phyloP scores from a whole-genome alignment of 495 filamentous ascomycete species.

The Trichodelitschia bisporula region DNA sequence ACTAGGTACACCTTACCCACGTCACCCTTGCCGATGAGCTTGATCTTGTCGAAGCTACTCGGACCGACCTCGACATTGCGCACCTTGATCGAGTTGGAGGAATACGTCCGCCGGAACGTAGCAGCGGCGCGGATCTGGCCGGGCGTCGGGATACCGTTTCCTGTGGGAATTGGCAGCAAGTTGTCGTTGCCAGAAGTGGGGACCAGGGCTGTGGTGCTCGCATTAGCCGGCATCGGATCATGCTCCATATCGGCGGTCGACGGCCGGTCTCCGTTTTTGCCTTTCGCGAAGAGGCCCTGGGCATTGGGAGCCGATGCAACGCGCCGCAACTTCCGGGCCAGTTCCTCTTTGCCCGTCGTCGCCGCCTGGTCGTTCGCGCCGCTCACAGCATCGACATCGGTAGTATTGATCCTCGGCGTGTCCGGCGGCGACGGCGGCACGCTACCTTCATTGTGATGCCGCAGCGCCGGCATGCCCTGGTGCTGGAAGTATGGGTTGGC shows the following conservation, averaged over 20 bases:
- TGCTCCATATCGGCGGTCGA: constrained; percentile 62
- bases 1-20: constrained; percentile 97
- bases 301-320: constrained; percentile 95
- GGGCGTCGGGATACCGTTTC: constrained; percentile 19
- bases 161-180: constrained; percentile 18
- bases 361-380: constrained; percentile 50
- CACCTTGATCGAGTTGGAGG: constrained; percentile 96
- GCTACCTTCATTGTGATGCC: constrained; percentile 85
- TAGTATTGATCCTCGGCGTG: constrained; percentile 40
- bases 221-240: constrained; percentile 36
- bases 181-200: constrained; percentile 16
- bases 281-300: constrained; percentile 62
- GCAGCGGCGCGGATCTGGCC: constrained; percentile 32
- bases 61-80: constrained; percentile 91
- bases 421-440: constrained; percentile 94
- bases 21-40: constrained; percentile 94
- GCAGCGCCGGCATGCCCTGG: constrained; percentile 74
- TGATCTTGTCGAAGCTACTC: constrained; percentile 96
- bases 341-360: constrained; percentile 67
- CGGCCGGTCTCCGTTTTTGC: constrained; percentile 35
- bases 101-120: constrained; percentile 84
- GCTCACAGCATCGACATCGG: constrained; percentile 47
- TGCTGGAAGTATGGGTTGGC: constrained; percentile 96
- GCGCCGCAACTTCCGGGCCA: constrained; percentile 73
- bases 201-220: constrained; percentile 30